Conservation (phyloP, 1,139 yeast species). For the Spathaspora sp. region DNA sequence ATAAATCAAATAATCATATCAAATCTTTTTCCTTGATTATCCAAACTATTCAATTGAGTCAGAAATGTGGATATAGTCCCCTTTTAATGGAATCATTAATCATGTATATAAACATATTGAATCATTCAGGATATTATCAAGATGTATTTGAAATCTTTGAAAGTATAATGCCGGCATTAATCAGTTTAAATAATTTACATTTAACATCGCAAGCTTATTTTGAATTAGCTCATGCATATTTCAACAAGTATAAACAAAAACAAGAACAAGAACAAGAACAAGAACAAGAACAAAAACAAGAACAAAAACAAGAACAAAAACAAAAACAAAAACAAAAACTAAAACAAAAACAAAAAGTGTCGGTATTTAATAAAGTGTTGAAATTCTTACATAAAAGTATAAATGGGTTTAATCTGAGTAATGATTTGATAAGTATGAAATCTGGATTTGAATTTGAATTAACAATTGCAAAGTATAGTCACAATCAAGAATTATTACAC, state of each 20-base stretch:
- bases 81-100: slow-evolving; percentile 42
- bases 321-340: slow-evolving; percentile 10
- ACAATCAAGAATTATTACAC: slow-evolving; percentile 27
- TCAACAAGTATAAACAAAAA: slow-evolving; percentile 10
- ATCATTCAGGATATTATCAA: slow-evolving; percentile 29
- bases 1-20: slow-evolving; percentile 35
- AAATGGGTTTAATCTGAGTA: slow-evolving; percentile 40
- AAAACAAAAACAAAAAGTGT: too few relatives aligned
- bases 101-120: slow-evolving; percentile 36
- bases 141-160: slow-evolving; percentile 39
- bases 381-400: slow-evolving; percentile 41
- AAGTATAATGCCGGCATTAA: slow-evolving; percentile 40
- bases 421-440: slow-evolving; percentile 27
- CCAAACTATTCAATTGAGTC: slow-evolving; percentile 44
- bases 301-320: slow-evolving; percentile 10
- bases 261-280: slow-evolving; percentile 9
- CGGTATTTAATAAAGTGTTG: slow-evolving; percentile 28
- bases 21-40: slow-evolving; percentile 45
- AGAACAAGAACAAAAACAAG: slow-evolving; percentile 10
- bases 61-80: slow-evolving; percentile 37
- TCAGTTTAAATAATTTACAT: slow-evolving; percentile 33
- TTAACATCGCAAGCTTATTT: slow-evolving; percentile 38
- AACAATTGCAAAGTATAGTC: slow-evolving; percentile 28
- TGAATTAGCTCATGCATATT: slow-evolving; percentile 32
- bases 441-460: slow-evolving; percentile 33